Percentiles rank a stretch among this genome's conserved stretches.
These are phyloP conservation scores for Eimeria maxima DNA, from an alignment of 169 alveolate species.

Conservation along the genomic window DNA sequence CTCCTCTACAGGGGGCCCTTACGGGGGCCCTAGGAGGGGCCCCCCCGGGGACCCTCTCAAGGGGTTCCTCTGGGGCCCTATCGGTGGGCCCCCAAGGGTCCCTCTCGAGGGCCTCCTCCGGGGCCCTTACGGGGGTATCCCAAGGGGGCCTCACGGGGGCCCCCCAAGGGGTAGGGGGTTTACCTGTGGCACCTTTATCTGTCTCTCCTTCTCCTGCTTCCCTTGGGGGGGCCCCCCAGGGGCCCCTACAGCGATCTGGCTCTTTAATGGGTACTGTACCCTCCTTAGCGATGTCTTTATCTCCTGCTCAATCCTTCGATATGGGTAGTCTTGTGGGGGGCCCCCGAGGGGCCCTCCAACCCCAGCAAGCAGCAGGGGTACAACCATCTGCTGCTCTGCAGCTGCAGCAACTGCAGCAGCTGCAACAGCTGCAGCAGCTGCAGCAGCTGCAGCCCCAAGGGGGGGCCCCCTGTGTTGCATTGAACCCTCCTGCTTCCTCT, in stretches of 20 bases:
- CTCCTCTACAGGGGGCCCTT: too few species aligned
- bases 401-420: neutral
- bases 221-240: constrained; percentile 22
- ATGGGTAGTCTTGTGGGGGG: neutral
- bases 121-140: too few species aligned
- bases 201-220: neutral
- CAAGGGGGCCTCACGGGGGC: neutral
- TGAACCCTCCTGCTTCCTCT: neutral
- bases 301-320: neutral
- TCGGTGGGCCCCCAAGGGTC: neutral
- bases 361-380: neutral
- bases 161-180: neutral
- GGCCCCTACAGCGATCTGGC: neutral
- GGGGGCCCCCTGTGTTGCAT: too few species aligned
- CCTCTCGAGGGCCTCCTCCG: neutral
- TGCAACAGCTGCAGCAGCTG: neutral
- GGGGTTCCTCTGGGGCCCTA: neutral
- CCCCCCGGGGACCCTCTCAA: too few species aligned
- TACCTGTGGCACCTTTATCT: neutral
- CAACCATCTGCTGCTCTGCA: neutral
- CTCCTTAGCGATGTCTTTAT: neutral
- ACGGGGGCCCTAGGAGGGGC: too few species aligned
- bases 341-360: constrained; percentile 18
- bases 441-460: neutral
- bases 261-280: neutral